Evolutionary conservation across 2,329 filamentous ascomycete species (phyloP).

Genomic region (Pezicula neosporulosa): DNA sequence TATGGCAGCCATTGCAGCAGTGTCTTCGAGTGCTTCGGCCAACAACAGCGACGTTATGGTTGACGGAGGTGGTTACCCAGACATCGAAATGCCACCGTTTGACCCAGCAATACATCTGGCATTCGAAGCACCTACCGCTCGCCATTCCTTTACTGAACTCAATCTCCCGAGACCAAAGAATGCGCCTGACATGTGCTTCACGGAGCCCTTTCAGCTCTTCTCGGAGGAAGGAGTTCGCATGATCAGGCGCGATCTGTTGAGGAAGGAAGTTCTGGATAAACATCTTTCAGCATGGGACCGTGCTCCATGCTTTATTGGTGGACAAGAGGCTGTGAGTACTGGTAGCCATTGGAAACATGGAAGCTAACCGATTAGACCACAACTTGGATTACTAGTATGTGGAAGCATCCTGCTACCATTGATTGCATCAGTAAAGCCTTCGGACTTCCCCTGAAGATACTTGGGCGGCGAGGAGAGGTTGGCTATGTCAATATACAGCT

Average conservation of each 20-base stretch:
- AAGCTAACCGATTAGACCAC: constrained; percentile 4
- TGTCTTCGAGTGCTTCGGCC: neutral
- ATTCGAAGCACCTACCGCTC: constrained; percentile 4
- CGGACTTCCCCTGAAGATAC: constrained; percentile 6
- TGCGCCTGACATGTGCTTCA: constrained; percentile 8
- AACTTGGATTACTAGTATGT: constrained; percentile 8
- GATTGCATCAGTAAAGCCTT: constrained; percentile 10
- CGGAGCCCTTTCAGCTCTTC: constrained; percentile 12
- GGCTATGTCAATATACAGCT: constrained; percentile 12
- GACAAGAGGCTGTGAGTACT: constrained; percentile 5
- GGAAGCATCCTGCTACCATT: constrained; percentile 9
- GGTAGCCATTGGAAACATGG: neutral
- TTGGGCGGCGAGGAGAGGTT: constrained; percentile 9
- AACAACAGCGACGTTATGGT: neutral
- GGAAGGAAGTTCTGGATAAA: constrained; percentile 10
- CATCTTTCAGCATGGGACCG: constrained; percentile 8
- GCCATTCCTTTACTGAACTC: constrained; percentile 9
- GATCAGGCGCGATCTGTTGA: constrained; percentile 9
- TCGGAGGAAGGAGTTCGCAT: constrained; percentile 10
- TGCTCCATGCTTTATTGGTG: constrained; percentile 7
- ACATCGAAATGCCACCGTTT: constrained; percentile 1
- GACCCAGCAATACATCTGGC: constrained; percentile 10
- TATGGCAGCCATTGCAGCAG: neutral
- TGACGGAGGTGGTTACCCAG: neutral
- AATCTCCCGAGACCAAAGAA: constrained; percentile 5